These are phyloP conservation scores for Suillus tomentosus DNA, from an alignment of 768 basidiomycete species.

Conservation along the genomic window DNA sequence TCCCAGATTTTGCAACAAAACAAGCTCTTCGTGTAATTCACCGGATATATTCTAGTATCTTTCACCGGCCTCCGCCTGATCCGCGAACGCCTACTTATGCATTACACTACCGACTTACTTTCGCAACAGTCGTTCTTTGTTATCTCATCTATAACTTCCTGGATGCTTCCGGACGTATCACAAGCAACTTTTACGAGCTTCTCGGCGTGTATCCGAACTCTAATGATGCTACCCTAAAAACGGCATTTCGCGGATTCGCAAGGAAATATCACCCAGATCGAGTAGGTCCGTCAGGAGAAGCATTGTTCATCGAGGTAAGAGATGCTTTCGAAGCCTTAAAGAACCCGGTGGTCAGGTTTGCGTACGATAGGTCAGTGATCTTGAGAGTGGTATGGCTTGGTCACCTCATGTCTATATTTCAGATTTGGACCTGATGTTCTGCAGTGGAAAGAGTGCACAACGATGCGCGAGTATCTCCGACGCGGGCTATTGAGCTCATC, in stretches of 20 bases:
- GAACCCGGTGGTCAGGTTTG: constrained; percentile 76
- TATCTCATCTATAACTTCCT: constrained; percentile 70
- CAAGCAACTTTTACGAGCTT: constrained; percentile 78
- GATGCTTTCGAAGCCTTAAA: constrained; percentile 80
- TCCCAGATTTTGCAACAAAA: constrained; percentile 64
- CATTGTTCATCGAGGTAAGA: constrained; percentile 67
- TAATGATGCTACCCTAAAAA: constrained; percentile 67
- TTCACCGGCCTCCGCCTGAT: constrained; percentile 39
- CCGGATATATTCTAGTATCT: constrained; percentile 32
- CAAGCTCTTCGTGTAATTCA: constrained; percentile 52
- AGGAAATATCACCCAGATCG: constrained; percentile 78
- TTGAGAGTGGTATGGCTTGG: constrained; percentile 6
- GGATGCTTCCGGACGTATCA: constrained; percentile 54
- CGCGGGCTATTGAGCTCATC: constrained; percentile 63
- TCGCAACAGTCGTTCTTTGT: constrained; percentile 60
- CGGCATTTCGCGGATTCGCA: constrained; percentile 76
- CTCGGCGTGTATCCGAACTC: constrained; percentile 63
- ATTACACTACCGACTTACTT: constrained; percentile 65
- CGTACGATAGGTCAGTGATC: constrained; percentile 72
- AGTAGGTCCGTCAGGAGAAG: constrained; percentile 56
- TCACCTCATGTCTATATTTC: constrained; percentile 14
- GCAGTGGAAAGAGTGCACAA: constrained; percentile 67
- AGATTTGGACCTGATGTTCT: constrained; percentile 81
- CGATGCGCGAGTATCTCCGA: constrained; percentile 66
- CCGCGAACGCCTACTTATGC: constrained; percentile 46